phyloP scores from a whole-genome alignment of 176 grass and related monocot species.

The Thalia dealbata region DNA sequence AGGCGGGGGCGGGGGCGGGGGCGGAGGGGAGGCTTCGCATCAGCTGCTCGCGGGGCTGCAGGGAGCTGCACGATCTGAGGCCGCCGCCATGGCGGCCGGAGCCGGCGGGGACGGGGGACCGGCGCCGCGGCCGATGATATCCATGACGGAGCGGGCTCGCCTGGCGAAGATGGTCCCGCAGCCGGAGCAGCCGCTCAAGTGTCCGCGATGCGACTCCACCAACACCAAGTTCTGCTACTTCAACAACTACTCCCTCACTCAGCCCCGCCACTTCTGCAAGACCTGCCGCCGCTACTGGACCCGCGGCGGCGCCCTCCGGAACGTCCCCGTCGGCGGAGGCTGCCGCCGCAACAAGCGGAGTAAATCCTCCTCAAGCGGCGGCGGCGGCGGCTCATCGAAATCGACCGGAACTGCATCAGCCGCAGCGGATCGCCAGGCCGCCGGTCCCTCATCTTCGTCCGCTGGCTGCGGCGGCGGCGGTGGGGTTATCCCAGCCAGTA shows the following conservation, averaged over 20 bases:
- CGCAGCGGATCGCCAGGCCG: slow-evolving; percentile 4
- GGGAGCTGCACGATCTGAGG: slow-evolving; percentile 11
- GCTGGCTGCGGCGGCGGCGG: slow-evolving; percentile 26
- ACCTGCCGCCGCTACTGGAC: slow-evolving; percentile 97
- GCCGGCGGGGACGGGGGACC: slow-evolving; percentile 17
- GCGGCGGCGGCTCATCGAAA: slow-evolving; percentile 29
- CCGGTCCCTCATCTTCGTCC: slow-evolving; percentile 34
- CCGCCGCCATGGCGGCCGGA: neutral
- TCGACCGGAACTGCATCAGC: slow-evolving; percentile 31
- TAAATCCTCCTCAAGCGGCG: slow-evolving; percentile 35
- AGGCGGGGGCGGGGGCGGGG: no score
- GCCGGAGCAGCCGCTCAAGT: slow-evolving; percentile 77
- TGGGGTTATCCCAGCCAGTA: slow-evolving; percentile 1
- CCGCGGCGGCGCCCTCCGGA: slow-evolving; percentile 65
- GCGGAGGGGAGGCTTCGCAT: slow-evolving; percentile 12
- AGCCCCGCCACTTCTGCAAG: slow-evolving; percentile 99
- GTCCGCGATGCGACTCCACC: slow-evolving; percentile 85
- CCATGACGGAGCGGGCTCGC: slow-evolving; percentile 67
- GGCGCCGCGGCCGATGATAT: slow-evolving; percentile 22
- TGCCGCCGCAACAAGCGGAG: slow-evolving; percentile 87
- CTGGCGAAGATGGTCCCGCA: slow-evolving; percentile 50
- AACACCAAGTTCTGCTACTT: slow-evolving; percentile 99
- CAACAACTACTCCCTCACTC: slow-evolving; percentile 94
- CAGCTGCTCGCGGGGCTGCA: slow-evolving; percentile 23
- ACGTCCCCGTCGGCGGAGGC: slow-evolving; percentile 76